Conservation (phyloP, 148 eudicot species). For the Chenopodium quinoa region DNA sequence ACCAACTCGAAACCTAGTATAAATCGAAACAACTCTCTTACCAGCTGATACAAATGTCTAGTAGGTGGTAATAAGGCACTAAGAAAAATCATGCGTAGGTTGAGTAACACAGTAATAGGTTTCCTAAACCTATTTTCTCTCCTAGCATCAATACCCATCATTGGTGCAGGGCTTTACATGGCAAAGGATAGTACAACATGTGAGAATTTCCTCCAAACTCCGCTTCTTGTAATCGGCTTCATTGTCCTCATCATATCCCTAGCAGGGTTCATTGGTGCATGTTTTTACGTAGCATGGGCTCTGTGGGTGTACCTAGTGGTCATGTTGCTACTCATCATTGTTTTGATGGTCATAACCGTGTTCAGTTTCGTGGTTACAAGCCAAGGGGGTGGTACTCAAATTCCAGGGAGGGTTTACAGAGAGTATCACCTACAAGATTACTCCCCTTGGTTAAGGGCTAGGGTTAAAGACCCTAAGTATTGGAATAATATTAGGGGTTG, state of each 20-base stretch:
- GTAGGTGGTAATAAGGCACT: background rate
- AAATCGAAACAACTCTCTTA: background rate
- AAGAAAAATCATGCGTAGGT: slow-evolving; percentile 45
- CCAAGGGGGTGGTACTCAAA: slow-evolving; percentile 56
- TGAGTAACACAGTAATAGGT: slow-evolving; percentile 89
- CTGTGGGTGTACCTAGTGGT: slow-evolving; percentile 69
- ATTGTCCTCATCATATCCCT: slow-evolving; percentile 64
- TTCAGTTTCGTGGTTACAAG: slow-evolving; percentile 81
- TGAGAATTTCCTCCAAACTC: slow-evolving; percentile 80
- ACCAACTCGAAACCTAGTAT: too few species aligned
- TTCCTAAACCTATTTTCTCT: slow-evolving; percentile 84
- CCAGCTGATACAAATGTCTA: too few species aligned
- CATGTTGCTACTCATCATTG: slow-evolving; percentile 61
- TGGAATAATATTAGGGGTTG: slow-evolving; percentile 68
- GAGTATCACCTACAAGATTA: slow-evolving; percentile 61
- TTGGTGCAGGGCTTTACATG: slow-evolving; percentile 88
- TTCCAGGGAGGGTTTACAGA: slow-evolving; percentile 59
- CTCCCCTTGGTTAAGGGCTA: slow-evolving; percentile 70
- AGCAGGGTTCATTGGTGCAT: slow-evolving; percentile 88
- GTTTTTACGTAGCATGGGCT: slow-evolving; percentile 83
- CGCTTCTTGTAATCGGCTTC: slow-evolving; percentile 74
- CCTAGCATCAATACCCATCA: slow-evolving; percentile 89
- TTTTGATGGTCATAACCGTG: slow-evolving; percentile 56
- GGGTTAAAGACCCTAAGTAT: slow-evolving; percentile 40
- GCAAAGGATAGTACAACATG: slow-evolving; percentile 68